Conservation (phyloP, 108 stramenopile species). For the Fragilariopsis cylindrus region DNA sequence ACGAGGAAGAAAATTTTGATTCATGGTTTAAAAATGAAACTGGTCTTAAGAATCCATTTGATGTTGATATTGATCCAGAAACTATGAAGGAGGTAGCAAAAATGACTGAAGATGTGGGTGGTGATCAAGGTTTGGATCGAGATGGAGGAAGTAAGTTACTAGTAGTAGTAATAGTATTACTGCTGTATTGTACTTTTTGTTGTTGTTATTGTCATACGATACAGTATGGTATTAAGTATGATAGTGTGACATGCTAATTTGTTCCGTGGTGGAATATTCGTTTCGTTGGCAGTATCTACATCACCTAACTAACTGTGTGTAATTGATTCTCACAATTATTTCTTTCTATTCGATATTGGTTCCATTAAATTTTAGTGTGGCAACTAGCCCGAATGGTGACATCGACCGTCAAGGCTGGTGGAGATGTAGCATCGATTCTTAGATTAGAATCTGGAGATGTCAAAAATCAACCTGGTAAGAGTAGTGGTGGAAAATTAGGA, state of each 20-base stretch:
- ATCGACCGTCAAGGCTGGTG: constrained; percentile 67
- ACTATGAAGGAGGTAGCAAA: constrained; percentile 86
- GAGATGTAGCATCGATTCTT: constrained; percentile 56
- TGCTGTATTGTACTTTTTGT: too few relatives aligned
- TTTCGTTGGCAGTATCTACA: too few relatives aligned
- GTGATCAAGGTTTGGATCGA: constrained; percentile 63
- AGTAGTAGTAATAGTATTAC: background rate
- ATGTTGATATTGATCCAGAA: constrained; percentile 70
- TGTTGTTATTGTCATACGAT: too few relatives aligned
- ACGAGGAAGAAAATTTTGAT: constrained; percentile 60
- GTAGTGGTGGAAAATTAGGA: background rate
- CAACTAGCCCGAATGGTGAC: constrained; percentile 76
- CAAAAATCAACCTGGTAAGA: background rate
- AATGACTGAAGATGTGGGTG: constrained; percentile 67
- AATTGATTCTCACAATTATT: background rate
- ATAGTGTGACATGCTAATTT: too few relatives aligned
- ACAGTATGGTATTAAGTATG: too few relatives aligned
- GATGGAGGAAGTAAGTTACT: constrained; percentile 65
- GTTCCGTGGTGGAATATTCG: too few relatives aligned
- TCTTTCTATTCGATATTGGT: background rate
- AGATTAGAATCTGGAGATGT: constrained; percentile 68
- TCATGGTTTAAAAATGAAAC: constrained; percentile 81
- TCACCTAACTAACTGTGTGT: too few relatives aligned
- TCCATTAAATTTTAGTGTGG: constrained; percentile 50
- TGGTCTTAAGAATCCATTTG: constrained; percentile 66